A percentile compares a stretch with the other conserved stretches of the same genome.
Conservation (phyloP, 2,329 filamentous ascomycete species). For the Clarireedia hainanense region DNA sequence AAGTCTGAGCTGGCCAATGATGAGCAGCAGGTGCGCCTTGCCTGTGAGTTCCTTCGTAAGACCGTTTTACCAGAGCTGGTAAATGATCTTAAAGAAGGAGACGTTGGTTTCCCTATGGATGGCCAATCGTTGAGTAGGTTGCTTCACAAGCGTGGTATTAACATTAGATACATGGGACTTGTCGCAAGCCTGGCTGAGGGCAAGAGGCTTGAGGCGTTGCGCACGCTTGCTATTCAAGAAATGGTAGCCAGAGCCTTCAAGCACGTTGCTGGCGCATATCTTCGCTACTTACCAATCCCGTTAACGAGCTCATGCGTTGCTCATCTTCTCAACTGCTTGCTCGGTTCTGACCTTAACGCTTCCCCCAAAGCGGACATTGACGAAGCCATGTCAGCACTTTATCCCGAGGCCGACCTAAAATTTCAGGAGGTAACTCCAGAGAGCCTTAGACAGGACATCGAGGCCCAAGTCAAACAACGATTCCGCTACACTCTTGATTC, state of each 20-base stretch:
- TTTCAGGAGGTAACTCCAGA: conserved; percentile 76
- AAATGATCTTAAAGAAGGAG: conserved; percentile 80
- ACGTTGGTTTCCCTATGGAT: conserved; percentile 97
- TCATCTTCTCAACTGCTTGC: conserved; percentile 87
- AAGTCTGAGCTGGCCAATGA: conserved; percentile 76
- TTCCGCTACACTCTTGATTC: conserved; percentile 68
- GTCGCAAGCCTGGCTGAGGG: conserved; percentile 65
- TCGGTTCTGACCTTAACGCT: conserved; percentile 70
- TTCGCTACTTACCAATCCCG: conserved; percentile 70
- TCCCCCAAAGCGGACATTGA: conserved; percentile 74
- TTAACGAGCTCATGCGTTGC: conserved; percentile 73
- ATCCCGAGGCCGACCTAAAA: conserved; percentile 71
- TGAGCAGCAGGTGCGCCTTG: conserved; percentile 79
- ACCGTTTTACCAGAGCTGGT: conserved; percentile 79
- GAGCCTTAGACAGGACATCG: conserved; percentile 59
- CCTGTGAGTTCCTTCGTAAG: conserved; percentile 68
- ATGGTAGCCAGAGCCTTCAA: conserved; percentile 97
- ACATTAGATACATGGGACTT: conserved; percentile 89
- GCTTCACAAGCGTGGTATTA: conserved; percentile 94
- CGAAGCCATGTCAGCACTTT: conserved; percentile 63
- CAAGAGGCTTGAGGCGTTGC: conserved; percentile 67
- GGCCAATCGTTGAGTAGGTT: conserved; percentile 83
- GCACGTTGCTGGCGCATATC: conserved; percentile 72
- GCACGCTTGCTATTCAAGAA: conserved; percentile 73
- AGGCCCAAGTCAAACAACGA: conserved; percentile 61